These are phyloP conservation scores for Bassia scoparia DNA, from an alignment of 148 eudicot species.

Conservation along the genomic window DNA sequence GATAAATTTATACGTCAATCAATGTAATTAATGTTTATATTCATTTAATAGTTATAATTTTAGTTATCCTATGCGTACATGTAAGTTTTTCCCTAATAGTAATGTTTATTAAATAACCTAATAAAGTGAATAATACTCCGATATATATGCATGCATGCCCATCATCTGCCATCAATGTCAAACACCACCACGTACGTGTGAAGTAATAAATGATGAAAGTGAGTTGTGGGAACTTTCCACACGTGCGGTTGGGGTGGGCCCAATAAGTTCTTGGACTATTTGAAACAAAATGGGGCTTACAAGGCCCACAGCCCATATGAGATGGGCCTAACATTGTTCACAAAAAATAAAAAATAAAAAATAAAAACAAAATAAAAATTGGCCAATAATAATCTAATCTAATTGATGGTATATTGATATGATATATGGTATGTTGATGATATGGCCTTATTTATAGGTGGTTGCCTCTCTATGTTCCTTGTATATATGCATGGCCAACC, in stretches of 20 bases:
- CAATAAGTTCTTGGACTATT: conserved; percentile 10
- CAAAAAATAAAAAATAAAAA: too few relatives aligned
- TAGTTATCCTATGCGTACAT: too few relatives aligned
- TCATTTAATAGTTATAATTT: too few relatives aligned
- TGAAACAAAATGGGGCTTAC: conserved; percentile 8
- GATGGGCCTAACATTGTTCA: conserved; percentile 20
- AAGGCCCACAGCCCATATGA: conserved; percentile 31
- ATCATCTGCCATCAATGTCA: conserved; percentile 8
- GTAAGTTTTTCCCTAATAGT: too few relatives aligned
- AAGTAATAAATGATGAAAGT: conserved; percentile 33
- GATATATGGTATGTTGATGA: background rate
- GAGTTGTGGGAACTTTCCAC: conserved; percentile 41
- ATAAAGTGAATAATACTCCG: conserved; percentile 11
- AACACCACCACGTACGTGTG: conserved; percentile 33
- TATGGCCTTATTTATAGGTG: conserved; percentile 11
- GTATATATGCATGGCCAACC: conserved; percentile 16
- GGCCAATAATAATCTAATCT: background rate
- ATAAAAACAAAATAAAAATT: too few relatives aligned
- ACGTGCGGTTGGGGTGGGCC: conserved; percentile 32
- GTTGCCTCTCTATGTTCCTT: conserved; percentile 10
- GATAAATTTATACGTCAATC: too few relatives aligned
- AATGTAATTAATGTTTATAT: too few relatives aligned
- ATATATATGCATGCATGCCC: background rate
- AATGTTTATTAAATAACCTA: background rate
- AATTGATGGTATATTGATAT: background rate